These are phyloP conservation scores for Pseudoperonospora humuli DNA, from an alignment of 352 stramenopile genomes.

Conservation along the genomic window DNA sequence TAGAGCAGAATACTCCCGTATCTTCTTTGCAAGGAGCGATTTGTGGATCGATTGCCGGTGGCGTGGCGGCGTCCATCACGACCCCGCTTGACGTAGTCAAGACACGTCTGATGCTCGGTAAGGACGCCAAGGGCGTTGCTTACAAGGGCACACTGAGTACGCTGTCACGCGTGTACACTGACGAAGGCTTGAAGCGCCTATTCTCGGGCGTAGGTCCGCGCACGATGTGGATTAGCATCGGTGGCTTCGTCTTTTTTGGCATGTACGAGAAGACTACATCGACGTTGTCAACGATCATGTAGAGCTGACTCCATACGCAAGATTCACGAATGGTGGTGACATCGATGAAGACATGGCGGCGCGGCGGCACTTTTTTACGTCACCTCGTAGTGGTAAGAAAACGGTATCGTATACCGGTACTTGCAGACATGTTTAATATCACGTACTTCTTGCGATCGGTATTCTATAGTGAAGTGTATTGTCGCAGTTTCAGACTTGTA, in stretches of 20 bases:
- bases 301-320: constrained; percentile 1
- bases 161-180: constrained; percentile 82
- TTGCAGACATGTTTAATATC: too few relatives aligned
- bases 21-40: constrained; percentile 88
- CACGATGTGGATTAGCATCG: constrained; percentile 99
- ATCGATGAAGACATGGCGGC: constrained; percentile 8
- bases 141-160: constrained; percentile 91
- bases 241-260: constrained; percentile 99
- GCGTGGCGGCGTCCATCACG: constrained; percentile 93
- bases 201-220: constrained; percentile 93
- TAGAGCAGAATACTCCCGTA: constrained; percentile 68
- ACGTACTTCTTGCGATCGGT: too few relatives aligned
- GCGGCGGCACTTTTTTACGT: constrained; percentile 3
- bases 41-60: constrained; percentile 93
- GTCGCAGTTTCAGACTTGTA: too few relatives aligned
- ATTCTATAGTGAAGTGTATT: too few relatives aligned
- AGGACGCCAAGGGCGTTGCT: constrained; percentile 87
- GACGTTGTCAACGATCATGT: constrained; percentile 55
- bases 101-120: constrained; percentile 97
- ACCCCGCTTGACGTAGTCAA: constrained; percentile 99
- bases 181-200: constrained; percentile 89
- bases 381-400: too few relatives aligned
- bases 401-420: background rate
- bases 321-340: constrained; percentile 1
- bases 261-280: constrained; percentile 93